Percentiles rank a stretch among this genome's conserved stretches.
Conservation (phyloP, 306 rosid genomes). For the Lathyrus tuberosus region DNA sequence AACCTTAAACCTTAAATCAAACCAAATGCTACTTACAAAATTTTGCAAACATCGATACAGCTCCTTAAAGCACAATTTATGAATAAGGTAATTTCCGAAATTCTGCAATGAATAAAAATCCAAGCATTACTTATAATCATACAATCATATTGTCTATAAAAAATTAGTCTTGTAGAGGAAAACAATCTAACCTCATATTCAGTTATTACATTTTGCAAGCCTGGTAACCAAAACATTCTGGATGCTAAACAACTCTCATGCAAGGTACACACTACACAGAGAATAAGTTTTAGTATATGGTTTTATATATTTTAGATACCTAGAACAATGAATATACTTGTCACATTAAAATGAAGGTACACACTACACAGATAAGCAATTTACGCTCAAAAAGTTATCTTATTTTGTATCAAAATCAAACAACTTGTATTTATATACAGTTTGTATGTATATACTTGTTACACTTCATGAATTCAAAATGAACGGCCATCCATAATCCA, state of each 20-base stretch:
- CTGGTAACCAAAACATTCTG: slow-evolving; percentile 78
- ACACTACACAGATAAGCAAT: too few species aligned
- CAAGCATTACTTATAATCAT: slow-evolving; percentile 25
- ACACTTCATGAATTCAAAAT: too few species aligned
- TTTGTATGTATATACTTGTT: too few species aligned
- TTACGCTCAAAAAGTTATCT: too few species aligned
- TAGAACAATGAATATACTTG: too few species aligned
- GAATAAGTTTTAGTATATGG: too few species aligned
- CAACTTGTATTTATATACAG: too few species aligned
- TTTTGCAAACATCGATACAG: slow-evolving; percentile 87
- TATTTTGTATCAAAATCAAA: too few species aligned
- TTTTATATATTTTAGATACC: too few species aligned
- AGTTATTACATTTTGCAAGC: slow-evolving; percentile 74
- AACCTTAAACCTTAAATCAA: background rate
- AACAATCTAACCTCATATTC: slow-evolving; percentile 71
- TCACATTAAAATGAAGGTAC: too few species aligned
- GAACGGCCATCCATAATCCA: too few species aligned
- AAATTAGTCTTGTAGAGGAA: background rate
- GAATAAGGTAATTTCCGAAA: slow-evolving; percentile 73
- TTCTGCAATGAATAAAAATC: slow-evolving; percentile 55
- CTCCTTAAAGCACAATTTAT: slow-evolving; percentile 87
- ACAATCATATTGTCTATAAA: background rate
- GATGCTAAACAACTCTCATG: slow-evolving; percentile 82
- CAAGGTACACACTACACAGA: slow-evolving; percentile 6
- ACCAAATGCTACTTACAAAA: slow-evolving; percentile 58